Base-by-base conservation (phyloP, 1,284 basidiomycete species). In the Sparassis latifolia region DNA sequence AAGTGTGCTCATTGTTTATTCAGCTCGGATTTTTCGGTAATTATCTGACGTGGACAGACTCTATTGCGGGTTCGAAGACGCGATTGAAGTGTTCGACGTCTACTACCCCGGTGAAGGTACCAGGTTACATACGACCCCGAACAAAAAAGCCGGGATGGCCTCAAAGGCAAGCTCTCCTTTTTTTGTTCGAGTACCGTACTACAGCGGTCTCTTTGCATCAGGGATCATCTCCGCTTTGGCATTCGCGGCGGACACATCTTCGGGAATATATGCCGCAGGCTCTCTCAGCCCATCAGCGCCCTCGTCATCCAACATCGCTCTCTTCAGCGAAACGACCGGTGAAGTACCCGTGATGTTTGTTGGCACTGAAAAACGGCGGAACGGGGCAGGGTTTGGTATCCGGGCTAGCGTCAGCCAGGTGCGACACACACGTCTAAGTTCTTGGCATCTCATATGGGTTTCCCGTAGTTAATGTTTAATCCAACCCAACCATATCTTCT, bases 31-130 rank as follows among this genome's bases (percentile, higher is more conserved):
- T 20, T 20, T 20, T 20, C 20, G 20, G 20, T 20, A 20, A 20
- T 20, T 20, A 20, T 20, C 20, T 20, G 20, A 20, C 20, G 20
- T 20, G 20, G 20, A 20, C 53, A 94, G 92, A 55, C 67, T 96
- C 3, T 96, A 94, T 64, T 94, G 92, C 63, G 92, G 93, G 0
- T 92, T 89, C 52, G 88, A 94, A 66, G 82, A 87, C 55, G 87
- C 92, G 0, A 89, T 97, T 49, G 93, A 97, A 66, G 77, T 94
- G 4, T 92, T 96, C 60, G 89, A 95, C 60, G 68, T 96, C 7
- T 72, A 76, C 20, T 68, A 70, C 31, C 89, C 90, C 0, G 88
- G 89, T 3, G 77, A 81, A 62, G 89, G 89, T 1, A 79, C 77
- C 1, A 78, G 92, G 2, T 60, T 94, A 4, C 76, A 75, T n/a